Evolutionary conservation across 768 basidiomycete genomes (phyloP).

Genomic region (Tephrocybe sp.): DNA sequence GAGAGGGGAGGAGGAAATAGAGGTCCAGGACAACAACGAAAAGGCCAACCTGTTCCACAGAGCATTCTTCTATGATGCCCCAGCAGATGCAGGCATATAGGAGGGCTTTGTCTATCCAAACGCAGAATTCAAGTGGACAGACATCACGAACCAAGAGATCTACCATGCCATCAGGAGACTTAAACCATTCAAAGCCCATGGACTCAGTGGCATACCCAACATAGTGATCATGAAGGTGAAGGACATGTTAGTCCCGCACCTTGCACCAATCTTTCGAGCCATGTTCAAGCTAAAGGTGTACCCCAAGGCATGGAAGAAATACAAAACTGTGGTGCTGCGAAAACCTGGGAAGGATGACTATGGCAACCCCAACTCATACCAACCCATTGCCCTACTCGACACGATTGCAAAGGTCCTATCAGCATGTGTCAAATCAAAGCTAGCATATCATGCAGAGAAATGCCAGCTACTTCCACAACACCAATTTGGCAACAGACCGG

Average conservation of each 20-base stretch:
- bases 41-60: slow-evolving; percentile 22
- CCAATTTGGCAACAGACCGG: slow-evolving; percentile 31
- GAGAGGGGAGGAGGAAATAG: not conserved
- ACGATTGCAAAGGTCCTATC: slow-evolving; percentile 18
- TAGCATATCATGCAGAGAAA: slow-evolving; percentile 15
- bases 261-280: slow-evolving; percentile 28
- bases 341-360: slow-evolving; percentile 39
- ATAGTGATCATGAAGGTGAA: slow-evolving; percentile 25
- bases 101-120: slow-evolving; percentile 23
- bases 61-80: slow-evolving; percentile 29
- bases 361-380: slow-evolving; percentile 26
- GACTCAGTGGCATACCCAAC: slow-evolving; percentile 28
- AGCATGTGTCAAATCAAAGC: slow-evolving; percentile 17
- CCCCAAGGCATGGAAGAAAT: slow-evolving; percentile 24
- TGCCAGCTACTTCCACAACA: slow-evolving; percentile 17
- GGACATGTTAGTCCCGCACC: slow-evolving; percentile 21
- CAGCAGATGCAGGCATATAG: slow-evolving; percentile 1
- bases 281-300: slow-evolving; percentile 24
- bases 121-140: slow-evolving; percentile 15
- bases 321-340: slow-evolving; percentile 27
- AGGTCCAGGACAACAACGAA: slow-evolving; percentile 20
- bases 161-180: slow-evolving; percentile 22
- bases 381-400: slow-evolving; percentile 32
- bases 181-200: slow-evolving; percentile 34
- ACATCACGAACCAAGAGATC: slow-evolving; percentile 27